Base-by-base conservation (phyloP, 768 basidiomycete genomes). In the Phylloporus sp. region DNA sequence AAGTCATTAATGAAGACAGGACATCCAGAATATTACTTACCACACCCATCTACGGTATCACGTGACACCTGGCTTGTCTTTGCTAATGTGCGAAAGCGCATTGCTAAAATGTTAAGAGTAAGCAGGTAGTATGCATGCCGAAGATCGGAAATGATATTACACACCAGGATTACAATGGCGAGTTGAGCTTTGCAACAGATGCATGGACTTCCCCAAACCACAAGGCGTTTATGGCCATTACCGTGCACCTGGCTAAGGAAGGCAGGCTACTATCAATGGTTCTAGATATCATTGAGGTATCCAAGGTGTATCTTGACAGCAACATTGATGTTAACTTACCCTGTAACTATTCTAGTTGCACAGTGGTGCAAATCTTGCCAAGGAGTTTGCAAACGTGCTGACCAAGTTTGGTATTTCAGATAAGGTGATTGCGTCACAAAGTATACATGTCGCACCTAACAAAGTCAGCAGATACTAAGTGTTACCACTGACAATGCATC, bases 221-320 rank as follows among this genome's bases (percentile, higher is more conserved):
- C 24, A 24, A n/a, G 5, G 40, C 24, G 1, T 26, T 24, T 16
- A 9, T 41, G 23, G 40, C 16, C 7, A 24, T 41, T 15, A 41
- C 40, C 16, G 40, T 41, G 40, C 24, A 41, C 40, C 40, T 41
- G 7, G 40, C 23, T 15, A 1, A 41, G 2, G 6, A 26, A 13
- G 40, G 11, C 6, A 24, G 9, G 24, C 40, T 7, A 26, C 4
- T 70, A 3, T 12, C 28, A 0, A 40, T 72, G 13, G 26, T 65
- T 1, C 43, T 73, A 2, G 72, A 73, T 50, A 34, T 71, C 0
- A 53, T 68, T 8, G 68, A 72, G 45, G 66, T 72, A 16, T 26
- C 40, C 15, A 41, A 26, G 24, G 24, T n/a, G 8, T 6, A 6
- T 38, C 36, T n/a, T n/a, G n/a, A n/a, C n/a, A n/a, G 4, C 36